Evolutionary conservation across 2,329 filamentous ascomycete species (phyloP), one percentile per base, ranked within the genome.

Genomic region (Rutstroemia sp.): DNA sequence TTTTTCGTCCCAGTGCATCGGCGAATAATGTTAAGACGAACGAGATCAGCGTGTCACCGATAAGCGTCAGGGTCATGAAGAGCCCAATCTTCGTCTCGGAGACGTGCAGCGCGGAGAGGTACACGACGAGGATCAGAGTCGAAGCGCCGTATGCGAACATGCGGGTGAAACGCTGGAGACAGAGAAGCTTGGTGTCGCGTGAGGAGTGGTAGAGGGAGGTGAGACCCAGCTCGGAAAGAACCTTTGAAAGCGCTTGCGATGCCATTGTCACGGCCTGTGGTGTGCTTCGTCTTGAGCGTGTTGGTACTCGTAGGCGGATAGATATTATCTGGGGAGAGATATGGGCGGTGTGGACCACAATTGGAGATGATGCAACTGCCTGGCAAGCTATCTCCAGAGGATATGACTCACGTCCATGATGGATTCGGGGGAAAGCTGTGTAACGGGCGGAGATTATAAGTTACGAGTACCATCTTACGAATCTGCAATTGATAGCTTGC

Each of bases 61-160:
- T 71, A 16, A 86, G 70, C 0, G 83, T 87, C 60, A 85, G 66
- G 0, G 81, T 85, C 82, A 86, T 86, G 70, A 86, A 86, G 1
- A 85, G 69, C 2, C 83, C 83, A 58, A 82, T 80, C 34, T 71
- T 71, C 0, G 75, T 72, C 57, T 81, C 74, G 1, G 79, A 75
- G 44, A 79, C 73, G 8, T 70, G 73, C 1, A 85, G 71, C 2
- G 71, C 73, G 14, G 73, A 72, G 7, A 86, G 74, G 60, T 79
- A 84, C 21, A 77, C 72, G 10, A 81, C 82, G 5, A 84, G 74
- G 55, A 84, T 75, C 4, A 85, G 74, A 0, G 78, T 80, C 6
- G 79, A 79, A 5, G 74, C 72, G 52, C 83, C 83, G 64, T 86
- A 87, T 5, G 82, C 84, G 59, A 83, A 81, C 51, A 86, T 76